Evolutionary conservation across 768 basidiomycete species (phyloP).

Genomic region (Hypholoma sublateritium): DNA sequence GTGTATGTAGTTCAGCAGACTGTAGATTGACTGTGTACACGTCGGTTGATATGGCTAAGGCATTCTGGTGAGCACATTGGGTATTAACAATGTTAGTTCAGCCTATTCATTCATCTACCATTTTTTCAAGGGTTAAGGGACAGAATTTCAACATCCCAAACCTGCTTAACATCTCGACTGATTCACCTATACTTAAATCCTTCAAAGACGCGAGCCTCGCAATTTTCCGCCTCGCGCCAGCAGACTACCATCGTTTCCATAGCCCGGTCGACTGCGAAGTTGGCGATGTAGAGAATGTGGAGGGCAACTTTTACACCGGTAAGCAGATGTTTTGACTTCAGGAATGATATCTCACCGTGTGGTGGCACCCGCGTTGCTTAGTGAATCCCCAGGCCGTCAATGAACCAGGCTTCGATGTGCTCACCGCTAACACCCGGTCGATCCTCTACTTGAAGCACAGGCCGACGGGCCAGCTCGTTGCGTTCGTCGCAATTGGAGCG

Average conservation of each 20-base stretch:
- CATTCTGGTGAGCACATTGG: constrained; percentile 58
- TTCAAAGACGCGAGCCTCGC: constrained; percentile 54
- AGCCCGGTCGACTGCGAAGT: constrained; percentile 61
- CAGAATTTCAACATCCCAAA: constrained; percentile 63
- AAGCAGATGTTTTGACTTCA: not conserved
- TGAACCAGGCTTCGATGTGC: constrained; percentile 60
- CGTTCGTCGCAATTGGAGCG: constrained; percentile 76
- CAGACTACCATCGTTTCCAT: constrained; percentile 84
- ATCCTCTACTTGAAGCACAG: constrained; percentile 51
- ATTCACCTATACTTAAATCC: constrained; percentile 37
- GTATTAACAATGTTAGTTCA: not conserved
- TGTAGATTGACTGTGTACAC: constrained; percentile 71
- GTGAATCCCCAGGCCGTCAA: constrained; percentile 84
- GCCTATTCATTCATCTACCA: too few species aligned
- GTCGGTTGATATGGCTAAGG: constrained; percentile 53
- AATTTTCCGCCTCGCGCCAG: constrained; percentile 75
- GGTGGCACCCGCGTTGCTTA: constrained; percentile 11
- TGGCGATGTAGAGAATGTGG: constrained; percentile 42
- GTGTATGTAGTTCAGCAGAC: constrained; percentile 70
- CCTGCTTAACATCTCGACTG: constrained; percentile 48
- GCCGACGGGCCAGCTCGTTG: constrained; percentile 48
- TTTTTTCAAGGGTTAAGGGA: constrained; percentile 59
- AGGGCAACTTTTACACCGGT: constrained; percentile 66
- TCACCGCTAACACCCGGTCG: constrained; percentile 63
- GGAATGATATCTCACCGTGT: not conserved